Base-by-base conservation (phyloP, 345 rosid species). In the Rhizophora apiculata region DNA sequence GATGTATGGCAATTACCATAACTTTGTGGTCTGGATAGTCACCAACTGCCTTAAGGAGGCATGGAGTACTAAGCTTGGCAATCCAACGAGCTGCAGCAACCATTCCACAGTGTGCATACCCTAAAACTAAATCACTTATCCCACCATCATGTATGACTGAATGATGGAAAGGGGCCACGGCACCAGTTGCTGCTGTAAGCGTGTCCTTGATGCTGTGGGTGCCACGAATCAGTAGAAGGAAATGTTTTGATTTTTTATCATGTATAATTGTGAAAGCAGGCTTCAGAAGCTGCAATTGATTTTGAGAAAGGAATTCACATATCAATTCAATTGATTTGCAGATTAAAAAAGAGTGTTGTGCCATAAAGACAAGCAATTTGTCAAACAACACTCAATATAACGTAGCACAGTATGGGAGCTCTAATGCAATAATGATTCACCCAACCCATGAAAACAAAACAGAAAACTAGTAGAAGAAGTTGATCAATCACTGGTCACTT, bases 1-100 rank as follows among this genome's bases (percentile, higher is more conserved):
- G 32, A 59, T 34, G 66, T 1, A 52, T 37, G 66, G 67, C 53
- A 62, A 55, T 81, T 83, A 95, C 99, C 99, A 90, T 88, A 73
- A 92, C 76, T 69, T 82, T 82, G 78, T 81, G 87, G 76, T 83
- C 89, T 8, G 96, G 98, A 78, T 77, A 74, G 64, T 92, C 96
- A 66, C 67, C 72, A 67, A 90, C 86, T 20, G 88, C 96, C 68
- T 84, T 85, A 20, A 85, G 80, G 70, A 95, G 80, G 81, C 81
- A 90, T 68, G 99, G 94, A 79, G 88, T 82, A 78, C 89, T 85
- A 19, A 92, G 88, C 75, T 92, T 92, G 59, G 99, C 96, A 82
- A 92, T 95, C 98, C 98, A 95, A 26, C 92, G 91, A 75, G 98
- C 98, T 48, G 99, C 98, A 78, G 99, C 99, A 83, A 90, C 99